Evolutionary conservation across 2,329 filamentous ascomycete species (phyloP), one percentile per base, ranked within the genome.

Genomic region (Colletotrichum lentis): DNA sequence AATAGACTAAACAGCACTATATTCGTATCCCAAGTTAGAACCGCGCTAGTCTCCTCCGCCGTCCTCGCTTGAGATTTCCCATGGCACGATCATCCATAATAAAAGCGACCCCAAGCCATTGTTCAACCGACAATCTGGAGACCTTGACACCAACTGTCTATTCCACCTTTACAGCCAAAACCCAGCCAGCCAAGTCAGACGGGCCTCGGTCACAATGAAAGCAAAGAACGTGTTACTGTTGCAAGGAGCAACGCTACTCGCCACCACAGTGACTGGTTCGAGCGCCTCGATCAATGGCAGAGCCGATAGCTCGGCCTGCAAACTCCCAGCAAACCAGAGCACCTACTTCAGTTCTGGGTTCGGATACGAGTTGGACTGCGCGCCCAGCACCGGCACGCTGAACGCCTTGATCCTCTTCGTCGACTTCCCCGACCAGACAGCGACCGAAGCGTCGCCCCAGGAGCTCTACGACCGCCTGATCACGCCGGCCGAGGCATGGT

Each of bases 361-460:
- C 67, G 73, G 72, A 7, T 73, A 71, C 62, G 58, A 72, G 8
- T 37, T 69, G 11, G 72, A 77, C 62, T 80, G 77, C 62, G 75
- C 76, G 2, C 73, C 77, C 0, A 76, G 74, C 60, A 74, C 70
- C 0, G 78, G 78, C 10, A 73, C 73, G 0, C 69, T 78, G 1
- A 70, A 62, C 11, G 76, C 73, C 18, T 75, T 72, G 62, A 79
- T 80, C 77, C 71, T 80, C 39, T 80, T 80, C 64, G 72, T 80
- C 60, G 78, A 80, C 70, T 80, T 79, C 56, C 63, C 71, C 1
- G 77, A 79, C 11, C 57, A 49, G 39, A 59, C 41, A 12, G 37
- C 59, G 39, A 3, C 66, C 71, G 7, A 71, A 70, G 35, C 24
- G 68, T 74, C 31, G 63, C 56, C 41, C 1, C 20, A 62, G 20